These are phyloP conservation scores for Echinosophora koreensis DNA, from an alignment of 306 rosid species.

Conservation along the genomic window DNA sequence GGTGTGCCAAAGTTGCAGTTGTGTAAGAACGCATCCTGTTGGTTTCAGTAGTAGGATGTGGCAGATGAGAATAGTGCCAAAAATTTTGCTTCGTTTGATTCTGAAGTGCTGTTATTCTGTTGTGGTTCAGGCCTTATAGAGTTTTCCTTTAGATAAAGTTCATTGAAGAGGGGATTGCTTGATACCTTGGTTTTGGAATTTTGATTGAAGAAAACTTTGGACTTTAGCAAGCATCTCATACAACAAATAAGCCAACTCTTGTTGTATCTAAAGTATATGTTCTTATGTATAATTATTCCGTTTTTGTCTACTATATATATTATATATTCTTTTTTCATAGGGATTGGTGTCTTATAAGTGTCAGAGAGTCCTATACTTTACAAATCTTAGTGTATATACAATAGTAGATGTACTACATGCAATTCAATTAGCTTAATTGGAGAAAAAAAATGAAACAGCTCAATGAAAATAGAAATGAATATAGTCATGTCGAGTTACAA, in stretches of 20 bases:
- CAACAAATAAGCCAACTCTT: conserved; percentile 28
- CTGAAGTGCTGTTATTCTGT: conserved; percentile 39
- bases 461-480: not conserved
- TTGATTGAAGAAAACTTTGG: conserved; percentile 56
- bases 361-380: not conserved
- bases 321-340: not conserved
- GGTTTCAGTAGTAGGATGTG: not conserved
- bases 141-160: conserved; percentile 41
- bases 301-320: not conserved
- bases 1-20: conserved; percentile 63
- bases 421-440: not conserved
- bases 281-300: conserved; percentile 20
- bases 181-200: conserved; percentile 80
- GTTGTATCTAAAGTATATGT: conserved; percentile 47
- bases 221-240: conserved; percentile 53
- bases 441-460: too few relatives aligned
- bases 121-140: conserved; percentile 53
- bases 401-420: not conserved
- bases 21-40: conserved; percentile 39
- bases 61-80: not conserved
- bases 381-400: not conserved
- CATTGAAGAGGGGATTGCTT: conserved; percentile 67
- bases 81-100: not conserved
- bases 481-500: not conserved
- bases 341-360: not conserved